phyloP scores from a whole-genome alignment of 2,329 filamentous ascomycete genomes.

The Ilyonectria robusta region DNA sequence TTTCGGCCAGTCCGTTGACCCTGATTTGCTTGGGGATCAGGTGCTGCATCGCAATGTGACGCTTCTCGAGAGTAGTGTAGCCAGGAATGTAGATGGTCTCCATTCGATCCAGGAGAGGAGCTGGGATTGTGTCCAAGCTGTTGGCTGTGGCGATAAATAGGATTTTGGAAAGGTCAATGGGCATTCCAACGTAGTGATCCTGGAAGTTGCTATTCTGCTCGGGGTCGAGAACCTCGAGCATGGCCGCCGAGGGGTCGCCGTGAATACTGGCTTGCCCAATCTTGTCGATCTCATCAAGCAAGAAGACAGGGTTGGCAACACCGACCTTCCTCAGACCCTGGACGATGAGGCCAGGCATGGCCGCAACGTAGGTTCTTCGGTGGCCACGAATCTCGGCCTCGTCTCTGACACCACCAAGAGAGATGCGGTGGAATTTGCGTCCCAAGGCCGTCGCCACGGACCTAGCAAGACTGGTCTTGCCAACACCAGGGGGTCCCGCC shows the following conservation, averaged over 20 bases:
- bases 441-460: conserved; percentile 93
- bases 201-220: conserved; percentile 97
- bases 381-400: conserved; percentile 98
- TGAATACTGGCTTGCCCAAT: conserved; percentile 92
- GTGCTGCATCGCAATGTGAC: conserved; percentile 92
- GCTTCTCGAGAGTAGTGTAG: conserved; percentile 97
- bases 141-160: conserved; percentile 98
- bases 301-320: conserved; percentile 93
- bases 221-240: conserved; percentile 97
- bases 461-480: conserved; percentile 95
- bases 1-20: conserved; percentile 85
- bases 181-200: conserved; percentile 96
- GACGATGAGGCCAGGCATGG: conserved; percentile 97
- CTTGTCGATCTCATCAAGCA: conserved; percentile 99
- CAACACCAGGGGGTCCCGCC: conserved; percentile 92
- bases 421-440: conserved; percentile 97
- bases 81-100: conserved; percentile 94
- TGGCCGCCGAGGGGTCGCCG: conserved; percentile 94
- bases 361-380: conserved; percentile 94
- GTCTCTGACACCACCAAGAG: conserved; percentile 93
- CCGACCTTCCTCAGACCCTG: conserved; percentile 96
- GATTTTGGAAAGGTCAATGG: conserved; percentile 95
- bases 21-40: conserved; percentile 96
- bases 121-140: conserved; percentile 91
- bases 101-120: conserved; percentile 96